Evolutionary conservation across 106 monocot species (phyloP).

Genomic region (Iris macrosiphon): DNA sequence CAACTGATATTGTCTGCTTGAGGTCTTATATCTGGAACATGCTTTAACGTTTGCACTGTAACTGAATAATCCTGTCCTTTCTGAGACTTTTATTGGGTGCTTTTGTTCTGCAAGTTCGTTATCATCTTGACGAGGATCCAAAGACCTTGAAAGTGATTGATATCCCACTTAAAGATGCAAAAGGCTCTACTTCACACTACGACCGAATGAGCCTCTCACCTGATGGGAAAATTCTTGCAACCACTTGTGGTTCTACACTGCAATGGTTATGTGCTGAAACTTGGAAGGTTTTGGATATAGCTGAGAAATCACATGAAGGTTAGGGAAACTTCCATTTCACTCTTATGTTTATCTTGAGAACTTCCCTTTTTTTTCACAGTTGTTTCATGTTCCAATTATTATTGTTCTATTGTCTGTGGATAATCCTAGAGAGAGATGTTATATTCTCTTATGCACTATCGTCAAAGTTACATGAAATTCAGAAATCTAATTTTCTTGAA

Average conservation of each 20-base stretch:
- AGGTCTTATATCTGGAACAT: too few relatives aligned
- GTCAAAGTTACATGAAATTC: too few relatives aligned
- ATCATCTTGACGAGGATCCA: slow-evolving; percentile 97
- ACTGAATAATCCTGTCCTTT: too few relatives aligned
- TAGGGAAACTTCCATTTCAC: slow-evolving; percentile 5
- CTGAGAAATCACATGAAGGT: slow-evolving; percentile 95
- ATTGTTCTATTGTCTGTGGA: background rate
- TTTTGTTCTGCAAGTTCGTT: slow-evolving; percentile 47
- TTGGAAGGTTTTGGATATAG: slow-evolving; percentile 80
- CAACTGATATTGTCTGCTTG: too few relatives aligned
- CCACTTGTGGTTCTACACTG: slow-evolving; percentile 73
- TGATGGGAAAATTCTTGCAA: slow-evolving; percentile 70
- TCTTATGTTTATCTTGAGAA: background rate
- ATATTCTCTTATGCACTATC: too few relatives aligned
- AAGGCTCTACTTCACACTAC: slow-evolving; percentile 60
- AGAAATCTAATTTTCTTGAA: too few relatives aligned
- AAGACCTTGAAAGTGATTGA: slow-evolving; percentile 85
- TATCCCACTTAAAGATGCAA: slow-evolving; percentile 81
- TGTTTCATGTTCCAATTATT: background rate
- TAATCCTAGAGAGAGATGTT: too few relatives aligned
- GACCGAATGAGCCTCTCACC: slow-evolving; percentile 85
- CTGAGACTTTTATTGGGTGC: too few relatives aligned
- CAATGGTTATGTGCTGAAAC: slow-evolving; percentile 94
- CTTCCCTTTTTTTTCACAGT: background rate
- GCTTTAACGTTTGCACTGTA: too few relatives aligned